Evolutionary conservation across 495 filamentous ascomycete genomes (phyloP).

Genomic region (Entonaema liquescens): DNA sequence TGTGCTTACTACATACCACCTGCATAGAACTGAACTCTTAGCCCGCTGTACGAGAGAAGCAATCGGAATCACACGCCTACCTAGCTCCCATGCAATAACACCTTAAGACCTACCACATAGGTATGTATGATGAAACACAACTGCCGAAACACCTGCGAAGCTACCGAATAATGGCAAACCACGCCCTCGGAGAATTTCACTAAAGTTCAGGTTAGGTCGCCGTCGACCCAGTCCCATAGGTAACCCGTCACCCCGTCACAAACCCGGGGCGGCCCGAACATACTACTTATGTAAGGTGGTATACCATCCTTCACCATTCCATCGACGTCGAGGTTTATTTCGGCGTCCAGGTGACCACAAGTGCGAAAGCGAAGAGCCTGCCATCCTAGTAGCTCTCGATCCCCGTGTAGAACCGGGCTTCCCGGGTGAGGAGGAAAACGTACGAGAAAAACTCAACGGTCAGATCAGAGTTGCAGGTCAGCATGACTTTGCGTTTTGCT

Average conservation of each 20-base stretch:
- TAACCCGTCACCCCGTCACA: not conserved
- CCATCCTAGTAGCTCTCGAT: conserved; percentile 5
- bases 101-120: conserved; percentile 7
- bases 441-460: conserved; percentile 26
- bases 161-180: conserved; percentile 11
- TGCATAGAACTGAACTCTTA: conserved; percentile 24
- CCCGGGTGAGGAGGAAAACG: conserved; percentile 15
- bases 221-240: not conserved
- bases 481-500: conserved; percentile 31
- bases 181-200: conserved; percentile 25
- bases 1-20: conserved; percentile 38
- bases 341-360: not conserved
- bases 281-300: conserved; percentile 39
- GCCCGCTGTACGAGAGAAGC: conserved; percentile 10
- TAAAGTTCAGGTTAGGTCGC: not conserved
- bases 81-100: conserved; percentile 18
- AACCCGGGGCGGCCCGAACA: conserved; percentile 25
- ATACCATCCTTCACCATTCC: conserved; percentile 16
- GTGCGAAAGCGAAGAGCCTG: not conserved
- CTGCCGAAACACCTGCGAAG: conserved; percentile 36
- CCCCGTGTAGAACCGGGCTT: conserved; percentile 9
- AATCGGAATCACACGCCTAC: conserved; percentile 37
- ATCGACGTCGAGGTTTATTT: conserved; percentile 17
- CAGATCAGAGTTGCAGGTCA: conserved; percentile 35
- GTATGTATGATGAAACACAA: conserved; percentile 32